A percentile compares a stretch with the other conserved stretches of the same genome.
Evolutionary conservation across 768 basidiomycete species (phyloP).

Genomic region (Rhodotorula kratochvilovae): DNA sequence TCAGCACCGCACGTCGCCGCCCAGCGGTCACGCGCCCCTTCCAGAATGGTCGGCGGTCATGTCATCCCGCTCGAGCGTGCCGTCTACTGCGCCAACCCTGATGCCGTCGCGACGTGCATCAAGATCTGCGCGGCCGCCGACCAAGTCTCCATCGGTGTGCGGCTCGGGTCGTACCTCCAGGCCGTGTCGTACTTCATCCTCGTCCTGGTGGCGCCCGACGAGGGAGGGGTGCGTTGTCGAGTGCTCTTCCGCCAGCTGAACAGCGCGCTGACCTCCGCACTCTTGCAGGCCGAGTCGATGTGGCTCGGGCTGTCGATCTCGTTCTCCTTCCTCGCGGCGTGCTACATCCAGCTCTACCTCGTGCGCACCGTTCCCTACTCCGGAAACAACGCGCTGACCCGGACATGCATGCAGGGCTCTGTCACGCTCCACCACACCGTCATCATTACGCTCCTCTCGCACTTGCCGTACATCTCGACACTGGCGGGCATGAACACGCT

Average conservation of each 20-base stretch:
- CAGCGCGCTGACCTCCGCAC: too few relatives aligned
- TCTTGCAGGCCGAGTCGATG: slow-evolving; percentile 19
- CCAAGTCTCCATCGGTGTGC: slow-evolving; percentile 16
- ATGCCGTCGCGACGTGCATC: slow-evolving; percentile 10
- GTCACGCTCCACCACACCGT: slow-evolving; percentile 32
- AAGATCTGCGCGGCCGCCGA: slow-evolving; percentile 26
- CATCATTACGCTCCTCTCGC: slow-evolving; percentile 21
- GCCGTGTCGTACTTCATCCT: slow-evolving; percentile 27
- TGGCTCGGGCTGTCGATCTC: slow-evolving; percentile 31
- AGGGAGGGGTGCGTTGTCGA: slow-evolving; percentile 11
- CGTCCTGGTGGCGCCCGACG: slow-evolving; percentile 28
- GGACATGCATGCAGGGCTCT: neutral
- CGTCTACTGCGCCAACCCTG: slow-evolving; percentile 32
- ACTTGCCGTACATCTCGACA: slow-evolving; percentile 27
- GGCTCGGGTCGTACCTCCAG: slow-evolving; percentile 22
- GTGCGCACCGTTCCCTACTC: neutral
- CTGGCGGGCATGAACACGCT: slow-evolving; percentile 27
- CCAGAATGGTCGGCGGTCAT: slow-evolving; percentile 16
- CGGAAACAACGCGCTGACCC: neutral
- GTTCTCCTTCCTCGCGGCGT: slow-evolving; percentile 22
- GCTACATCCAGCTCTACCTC: slow-evolving; percentile 21
- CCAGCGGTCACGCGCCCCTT: too few relatives aligned
- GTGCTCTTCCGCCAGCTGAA: neutral
- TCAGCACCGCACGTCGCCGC: too few relatives aligned
- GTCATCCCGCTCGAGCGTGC: slow-evolving; percentile 19